Base-by-base conservation (phyloP, 495 filamentous ascomycete species). In the Aspergillus kassunensis region DNA sequence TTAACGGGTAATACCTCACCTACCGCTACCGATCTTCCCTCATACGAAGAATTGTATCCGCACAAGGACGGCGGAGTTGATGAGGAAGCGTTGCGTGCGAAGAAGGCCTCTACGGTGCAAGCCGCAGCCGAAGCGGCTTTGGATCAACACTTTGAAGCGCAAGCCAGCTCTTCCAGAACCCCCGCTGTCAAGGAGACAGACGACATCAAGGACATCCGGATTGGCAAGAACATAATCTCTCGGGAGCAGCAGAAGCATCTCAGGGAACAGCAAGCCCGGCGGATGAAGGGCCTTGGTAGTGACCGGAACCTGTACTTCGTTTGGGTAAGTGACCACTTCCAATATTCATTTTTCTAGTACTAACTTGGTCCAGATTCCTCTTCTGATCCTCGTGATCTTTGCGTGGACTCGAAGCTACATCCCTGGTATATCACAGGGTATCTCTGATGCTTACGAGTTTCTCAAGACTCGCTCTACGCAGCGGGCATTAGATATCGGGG, bases 281-380 rank as follows among this genome's bases (percentile, higher is more conserved):
- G 85, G 59, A 80, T 90, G 64, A 91, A 90, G 76, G 80, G 77
- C 53, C 70, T 90, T 33, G 80, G 79, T 35, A 84, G 79, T 54
- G 89, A 95, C 63, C 77, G 85, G 57, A 90, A 90, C 64, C 74
- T 95, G 35, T 92, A 87, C 70, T 87, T 91, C 64, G 75, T 95
- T 62, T 95, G 89, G 89, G 89, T 91, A 80, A 73, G 76, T 58
- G 8, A n/a, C 13, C 2, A 0, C 4, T n/a, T 33, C 21, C 11
- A 25, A 12, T 27, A 12, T 8, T 6, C 11, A 31, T 24, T n/a
- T n/a, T n/a, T n/a, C n/a, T n/a, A n/a, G n/a, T 56, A 41, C 61
- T 69, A 54, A 69, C 56, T 54, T 33, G 18, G 37, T 46, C n/a
- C 49, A 70, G 67, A 69, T 67, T 53, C 58, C 60, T 52, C 69